These are phyloP conservation scores for Cryptococcus sp. DNA, from an alignment of 1,284 basidiomycete species.

Conservation along the genomic window DNA sequence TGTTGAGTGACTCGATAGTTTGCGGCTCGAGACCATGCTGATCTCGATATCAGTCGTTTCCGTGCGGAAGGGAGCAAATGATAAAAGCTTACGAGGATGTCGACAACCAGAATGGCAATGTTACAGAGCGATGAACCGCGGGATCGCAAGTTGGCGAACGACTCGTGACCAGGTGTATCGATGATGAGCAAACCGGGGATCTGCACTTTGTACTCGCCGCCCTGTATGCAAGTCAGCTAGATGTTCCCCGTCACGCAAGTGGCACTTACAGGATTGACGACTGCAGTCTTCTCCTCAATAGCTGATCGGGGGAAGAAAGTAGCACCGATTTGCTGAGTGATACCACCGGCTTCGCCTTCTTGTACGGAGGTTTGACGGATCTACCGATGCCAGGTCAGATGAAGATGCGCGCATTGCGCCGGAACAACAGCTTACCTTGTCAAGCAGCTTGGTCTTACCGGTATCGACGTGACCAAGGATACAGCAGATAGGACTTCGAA, in stretches of 20 bases:
- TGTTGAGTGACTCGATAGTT: slow-evolving; percentile 91
- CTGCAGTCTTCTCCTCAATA: slow-evolving; percentile 87
- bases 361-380: slow-evolving; percentile 99
- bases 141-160: slow-evolving; percentile 94
- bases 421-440: slow-evolving; percentile 67
- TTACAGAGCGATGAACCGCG: slow-evolving; percentile 98
- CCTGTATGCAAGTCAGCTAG: slow-evolving; percentile 54
- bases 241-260: slow-evolving; percentile 10
- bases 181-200: slow-evolving; percentile 95
- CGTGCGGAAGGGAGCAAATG: not conserved
- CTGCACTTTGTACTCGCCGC: slow-evolving; percentile 86
- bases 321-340: slow-evolving; percentile 99
- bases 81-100: slow-evolving; percentile 77
- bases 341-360: slow-evolving; percentile 99
- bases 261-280: slow-evolving; percentile 74
- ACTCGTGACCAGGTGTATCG: slow-evolving; percentile 99
- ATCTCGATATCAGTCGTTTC: not conserved
- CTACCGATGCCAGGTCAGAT: slow-evolving; percentile 52
- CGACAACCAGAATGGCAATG: slow-evolving; percentile 97
- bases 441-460: slow-evolving; percentile 96
- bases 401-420: not conserved
- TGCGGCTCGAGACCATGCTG: slow-evolving; percentile 96
- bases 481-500: slow-evolving; percentile 98
- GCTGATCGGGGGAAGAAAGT: slow-evolving; percentile 99
- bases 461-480: slow-evolving; percentile 99